Percentiles rank a stretch among this genome's conserved stretches.
phyloP scores from a whole-genome alignment of 768 basidiomycete species.

The Psilocybe sp. region DNA sequence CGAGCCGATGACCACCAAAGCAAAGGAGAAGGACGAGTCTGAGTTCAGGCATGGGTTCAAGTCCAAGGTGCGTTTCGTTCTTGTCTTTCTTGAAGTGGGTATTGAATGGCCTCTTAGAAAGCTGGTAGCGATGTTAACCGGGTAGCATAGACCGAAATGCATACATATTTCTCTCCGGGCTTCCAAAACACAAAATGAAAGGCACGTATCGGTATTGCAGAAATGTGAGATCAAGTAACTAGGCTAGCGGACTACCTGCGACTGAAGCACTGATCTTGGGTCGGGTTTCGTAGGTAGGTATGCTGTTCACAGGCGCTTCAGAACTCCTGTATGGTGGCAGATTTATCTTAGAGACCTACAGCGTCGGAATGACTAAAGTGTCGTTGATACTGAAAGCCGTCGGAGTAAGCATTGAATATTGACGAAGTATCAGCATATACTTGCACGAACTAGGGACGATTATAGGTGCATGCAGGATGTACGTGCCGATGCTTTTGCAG shows the following conservation, averaged over 20 bases:
- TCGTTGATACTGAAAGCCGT: too few relatives aligned
- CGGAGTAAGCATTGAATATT: too few relatives aligned
- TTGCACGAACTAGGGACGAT: too few relatives aligned
- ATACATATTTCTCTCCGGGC: slow-evolving; percentile 78
- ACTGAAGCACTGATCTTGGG: slow-evolving; percentile 43
- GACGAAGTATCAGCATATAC: too few relatives aligned
- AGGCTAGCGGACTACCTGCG: slow-evolving; percentile 38
- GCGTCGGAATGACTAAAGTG: slow-evolving; percentile 75
- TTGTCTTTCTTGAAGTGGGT: not conserved
- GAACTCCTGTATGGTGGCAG: not conserved
- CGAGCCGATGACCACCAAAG: slow-evolving; percentile 10
- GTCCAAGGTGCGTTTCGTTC: slow-evolving; percentile 69
- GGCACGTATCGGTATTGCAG: slow-evolving; percentile 52
- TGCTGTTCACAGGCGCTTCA: slow-evolving; percentile 33
- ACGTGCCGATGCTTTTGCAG: too few relatives aligned
- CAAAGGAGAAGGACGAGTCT: slow-evolving; percentile 46
- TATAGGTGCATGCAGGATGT: too few relatives aligned
- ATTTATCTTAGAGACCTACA: slow-evolving; percentile 40
- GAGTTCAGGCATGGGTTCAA: slow-evolving; percentile 87
- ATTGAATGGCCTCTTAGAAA: slow-evolving; percentile 49
- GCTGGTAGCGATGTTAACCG: slow-evolving; percentile 91
- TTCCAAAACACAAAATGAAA: slow-evolving; percentile 56
- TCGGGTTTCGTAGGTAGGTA: slow-evolving; percentile 59
- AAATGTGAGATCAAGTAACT: slow-evolving; percentile 49
- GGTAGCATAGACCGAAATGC: slow-evolving; percentile 89